Evolutionary conservation across 2,329 filamentous ascomycete species (phyloP), one percentile per base, ranked within the genome.

Genomic region (Penicillium sp.): DNA sequence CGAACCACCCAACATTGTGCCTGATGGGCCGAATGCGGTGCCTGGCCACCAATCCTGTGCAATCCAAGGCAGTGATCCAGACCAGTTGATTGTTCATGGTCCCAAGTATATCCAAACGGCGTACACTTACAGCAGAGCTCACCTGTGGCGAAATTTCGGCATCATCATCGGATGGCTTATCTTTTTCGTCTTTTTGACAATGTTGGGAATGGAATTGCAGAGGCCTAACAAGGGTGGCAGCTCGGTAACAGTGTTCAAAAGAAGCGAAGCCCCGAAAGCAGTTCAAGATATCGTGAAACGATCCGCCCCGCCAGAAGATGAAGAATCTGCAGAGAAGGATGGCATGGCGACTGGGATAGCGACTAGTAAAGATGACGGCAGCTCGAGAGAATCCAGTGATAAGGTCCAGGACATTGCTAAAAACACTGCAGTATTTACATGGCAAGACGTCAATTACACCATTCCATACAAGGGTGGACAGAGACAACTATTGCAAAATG

Each of bases 171-270:
- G 81, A 2, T 83, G 95, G 61, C 90, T 95, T 54, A 75, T 88
- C 41, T 86, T 86, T 59, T 96, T 96, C 77, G 80, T 96, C 4
- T 74, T 84, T 12, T 76, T 90, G 57, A 93, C 96, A 63, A 87
- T 91, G 40, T 81, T 90, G 17, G 81, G 93, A 0, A 92, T 91
- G 69, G 92, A 96, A 71, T 79, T 89, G 23, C 81, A 95, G 67
- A 89, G 86, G 57, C 91, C 87, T 64, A 89, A 90, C 42, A 88
- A 89, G 71, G 91, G 89, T 8, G 91, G 91, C n/a, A 91, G 88
- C 67, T 84, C 89, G 0, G 86, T 91, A 25, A 93, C 89, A 33
- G 86, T 92, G 53, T 96, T 89, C 73, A 89, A 88, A 71, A 78
- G 86, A 31, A 85, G 85, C 0, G 82, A 89, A 62, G 83, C 84